Conservation (phyloP, 495 filamentous ascomycete species). For the Penicillium robsamsonii region DNA sequence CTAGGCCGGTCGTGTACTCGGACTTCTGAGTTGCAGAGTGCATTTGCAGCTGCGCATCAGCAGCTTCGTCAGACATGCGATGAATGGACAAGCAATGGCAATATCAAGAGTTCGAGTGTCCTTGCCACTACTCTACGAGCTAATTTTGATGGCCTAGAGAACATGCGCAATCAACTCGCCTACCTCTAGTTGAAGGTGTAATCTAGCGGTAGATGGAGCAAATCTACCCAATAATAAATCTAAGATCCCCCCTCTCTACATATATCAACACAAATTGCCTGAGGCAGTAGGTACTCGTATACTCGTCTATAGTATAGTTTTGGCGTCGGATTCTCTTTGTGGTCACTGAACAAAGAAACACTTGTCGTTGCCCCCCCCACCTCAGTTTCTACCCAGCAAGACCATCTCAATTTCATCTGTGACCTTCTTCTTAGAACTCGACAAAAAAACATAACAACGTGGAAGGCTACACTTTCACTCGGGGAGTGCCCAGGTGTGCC, state of each 20-base stretch:
- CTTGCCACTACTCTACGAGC: constrained; percentile 29
- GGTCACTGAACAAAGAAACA: background rate
- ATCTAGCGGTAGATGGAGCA: background rate
- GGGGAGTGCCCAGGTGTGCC: background rate
- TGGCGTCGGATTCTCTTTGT: background rate
- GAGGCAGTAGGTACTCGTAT: background rate
- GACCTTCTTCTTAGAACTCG: background rate
- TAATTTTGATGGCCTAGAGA: constrained; percentile 37
- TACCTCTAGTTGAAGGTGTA: background rate
- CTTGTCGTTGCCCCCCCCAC: background rate
- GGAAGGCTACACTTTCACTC: background rate
- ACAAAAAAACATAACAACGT: background rate
- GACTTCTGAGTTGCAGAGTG: constrained; percentile 30
- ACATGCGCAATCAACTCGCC: constrained; percentile 15
- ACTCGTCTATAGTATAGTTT: background rate
- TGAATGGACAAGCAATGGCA: constrained; percentile 18
- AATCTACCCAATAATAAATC: background rate
- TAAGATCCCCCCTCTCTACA: no score
- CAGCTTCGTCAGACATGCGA: constrained; percentile 21
- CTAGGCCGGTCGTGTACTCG: constrained; percentile 45
- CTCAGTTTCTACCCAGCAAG: background rate
- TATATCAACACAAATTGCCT: background rate
- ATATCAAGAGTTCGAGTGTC: constrained; percentile 22
- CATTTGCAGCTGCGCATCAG: constrained; percentile 26
- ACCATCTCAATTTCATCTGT: background rate